phyloP scores from a whole-genome alignment of 768 basidiomycete species.

The Ramaria sp. region DNA sequence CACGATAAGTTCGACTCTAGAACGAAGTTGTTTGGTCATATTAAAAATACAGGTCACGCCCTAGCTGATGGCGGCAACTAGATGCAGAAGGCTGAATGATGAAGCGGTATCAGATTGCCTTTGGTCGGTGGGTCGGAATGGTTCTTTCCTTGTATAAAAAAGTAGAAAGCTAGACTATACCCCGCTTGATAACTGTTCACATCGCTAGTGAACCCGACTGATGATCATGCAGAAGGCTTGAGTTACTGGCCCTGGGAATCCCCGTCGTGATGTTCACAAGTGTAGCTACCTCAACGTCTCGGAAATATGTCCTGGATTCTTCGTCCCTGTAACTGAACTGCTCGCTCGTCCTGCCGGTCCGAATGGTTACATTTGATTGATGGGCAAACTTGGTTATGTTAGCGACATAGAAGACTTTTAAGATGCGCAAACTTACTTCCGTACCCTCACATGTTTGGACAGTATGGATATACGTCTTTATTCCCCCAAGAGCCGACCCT shows the following conservation, averaged over 20 bases:
- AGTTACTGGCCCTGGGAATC: not conserved
- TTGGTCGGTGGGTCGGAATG: no score
- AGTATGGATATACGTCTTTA: not conserved
- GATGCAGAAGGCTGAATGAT: not conserved
- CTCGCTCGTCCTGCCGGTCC: not conserved
- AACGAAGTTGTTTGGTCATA: constrained; percentile 66
- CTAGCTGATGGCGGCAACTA: constrained; percentile 29
- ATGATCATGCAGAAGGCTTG: not conserved
- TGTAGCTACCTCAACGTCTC: not conserved
- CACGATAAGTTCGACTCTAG: constrained; percentile 48
- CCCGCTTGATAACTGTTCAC: not conserved
- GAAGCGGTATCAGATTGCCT: not conserved
- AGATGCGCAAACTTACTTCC: not conserved
- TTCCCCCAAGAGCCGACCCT: not conserved
- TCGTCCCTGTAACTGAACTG: constrained; percentile 1
- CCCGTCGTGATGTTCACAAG: not conserved
- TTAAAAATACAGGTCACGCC: constrained; percentile 64
- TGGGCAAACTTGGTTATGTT: not conserved
- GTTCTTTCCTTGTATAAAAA: no score
- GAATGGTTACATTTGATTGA: not conserved
- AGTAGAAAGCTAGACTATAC: not conserved
- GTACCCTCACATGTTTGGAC: not conserved
- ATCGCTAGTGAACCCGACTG: not conserved
- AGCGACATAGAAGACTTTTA: not conserved
- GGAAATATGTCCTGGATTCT: not conserved